Evolutionary conservation across 306 rosid genomes (phyloP), one percentile per base, ranked within the genome.

Genomic region (Casuarina glauca): DNA sequence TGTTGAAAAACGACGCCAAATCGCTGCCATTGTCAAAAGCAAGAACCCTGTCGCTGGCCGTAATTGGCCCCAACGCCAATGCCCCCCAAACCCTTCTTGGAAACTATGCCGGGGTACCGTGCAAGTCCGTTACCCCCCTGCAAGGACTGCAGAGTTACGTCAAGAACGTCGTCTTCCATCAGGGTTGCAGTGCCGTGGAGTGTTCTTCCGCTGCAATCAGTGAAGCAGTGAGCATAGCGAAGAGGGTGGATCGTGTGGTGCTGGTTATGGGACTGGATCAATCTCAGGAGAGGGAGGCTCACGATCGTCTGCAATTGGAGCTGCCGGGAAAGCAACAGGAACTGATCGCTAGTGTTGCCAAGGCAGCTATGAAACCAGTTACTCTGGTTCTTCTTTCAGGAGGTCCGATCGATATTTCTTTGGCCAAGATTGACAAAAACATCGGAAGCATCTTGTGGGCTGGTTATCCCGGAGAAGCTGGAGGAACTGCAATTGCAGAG

Each of bases 381-480:
- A 74, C 91, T 83, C 75, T 95, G 79, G 99, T 95, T 83, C 80
- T 95, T 38, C 82, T 93, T 67, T 78, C 85, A 58, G 99, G 99
- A 35, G 97, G 99, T n/a, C 96, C 97, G 6, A 62, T 95, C 5
- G 99, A 95, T 86, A 84, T 93, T 57, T 83, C 94, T 83, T 84
- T 82, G 5, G 93, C 96, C 3, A 95, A 93, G 85, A 9, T 79
- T 82, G 61, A 91, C 61, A 8, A 71, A 70, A 89, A 84, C 76
- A 69, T 95, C 41, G 97, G 99, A 74, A 83, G 99, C 78, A 95
- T 95, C 78, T 62, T 95, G 58, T 95, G 97, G 99, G 99, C 96
- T 68, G 99, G 99, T 80, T 95, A 95, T 87, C 97, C 97, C 0
- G 97, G 99, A 7, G 87, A 93, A 84, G 85, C 86, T 51, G 99